phyloP scores from a whole-genome alignment of 169 alveolate genomes.

The Plasmodium ovale region DNA sequence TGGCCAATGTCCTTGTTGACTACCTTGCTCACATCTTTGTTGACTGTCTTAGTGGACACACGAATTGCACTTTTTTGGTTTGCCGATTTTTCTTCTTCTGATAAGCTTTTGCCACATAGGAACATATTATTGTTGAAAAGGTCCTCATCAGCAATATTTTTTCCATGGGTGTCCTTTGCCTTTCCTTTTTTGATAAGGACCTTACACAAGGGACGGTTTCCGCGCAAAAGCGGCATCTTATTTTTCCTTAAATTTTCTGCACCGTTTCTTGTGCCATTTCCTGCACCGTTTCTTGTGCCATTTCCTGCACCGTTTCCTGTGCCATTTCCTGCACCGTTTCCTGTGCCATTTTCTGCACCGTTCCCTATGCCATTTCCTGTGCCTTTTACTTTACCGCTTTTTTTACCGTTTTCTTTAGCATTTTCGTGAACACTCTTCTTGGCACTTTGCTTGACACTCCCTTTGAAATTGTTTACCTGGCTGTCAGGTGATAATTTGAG shows the following conservation, averaged over 20 bases:
- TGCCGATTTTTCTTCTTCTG: conserved; percentile 34
- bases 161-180: too few species aligned
- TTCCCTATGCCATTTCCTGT: too few species aligned
- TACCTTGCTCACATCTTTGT: background rate
- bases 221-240: too few species aligned
- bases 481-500: conserved; percentile 4
- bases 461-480: background rate
- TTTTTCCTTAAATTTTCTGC: too few species aligned
- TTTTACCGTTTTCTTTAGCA: too few species aligned
- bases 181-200: background rate
- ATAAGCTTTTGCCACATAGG: conserved; percentile 17
- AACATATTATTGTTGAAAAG: conserved; percentile 9
- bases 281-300: too few species aligned
- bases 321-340: too few species aligned
- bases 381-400: too few species aligned
- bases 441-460: background rate
- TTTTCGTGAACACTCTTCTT: background rate
- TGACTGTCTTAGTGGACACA: background rate
- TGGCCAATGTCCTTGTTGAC: background rate
- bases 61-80: too few species aligned
- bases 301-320: too few species aligned
- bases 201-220: background rate
- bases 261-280: too few species aligned
- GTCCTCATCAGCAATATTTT: background rate
- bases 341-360: too few species aligned